Conservation (phyloP, 2,329 filamentous ascomycete species). For the Fusarium staphyleae region DNA sequence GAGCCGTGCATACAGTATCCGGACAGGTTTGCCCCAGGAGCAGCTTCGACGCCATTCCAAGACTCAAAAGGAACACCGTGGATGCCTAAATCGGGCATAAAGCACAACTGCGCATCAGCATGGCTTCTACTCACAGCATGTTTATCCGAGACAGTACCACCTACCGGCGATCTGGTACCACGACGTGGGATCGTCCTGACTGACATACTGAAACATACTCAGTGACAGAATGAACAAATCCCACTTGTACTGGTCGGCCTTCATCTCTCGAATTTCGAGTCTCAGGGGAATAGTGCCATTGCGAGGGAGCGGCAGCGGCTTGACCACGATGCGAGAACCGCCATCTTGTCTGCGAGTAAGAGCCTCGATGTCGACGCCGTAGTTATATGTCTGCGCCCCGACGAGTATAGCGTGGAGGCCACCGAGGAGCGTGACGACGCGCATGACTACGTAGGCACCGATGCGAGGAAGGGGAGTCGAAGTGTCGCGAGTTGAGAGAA, state of each 20-base stretch:
- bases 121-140: not conserved
- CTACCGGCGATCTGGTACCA: conserved; percentile 81
- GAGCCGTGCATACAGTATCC: conserved; percentile 83
- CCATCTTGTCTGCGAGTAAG: conserved; percentile 52
- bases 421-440: conserved; percentile 10
- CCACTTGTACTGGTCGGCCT: conserved; percentile 70
- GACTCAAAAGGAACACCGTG: conserved; percentile 74
- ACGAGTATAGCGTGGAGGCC: conserved; percentile 14
- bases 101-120: conserved; percentile 11
- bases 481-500: not conserved
- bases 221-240: conserved; percentile 80
- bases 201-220: conserved; percentile 72
- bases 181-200: conserved; percentile 69
- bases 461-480: not conserved
- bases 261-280: conserved; percentile 72
- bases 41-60: conserved; percentile 61
- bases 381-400: conserved; percentile 54
- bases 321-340: conserved; percentile 51
- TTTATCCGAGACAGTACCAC: conserved; percentile 36
- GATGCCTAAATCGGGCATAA: conserved; percentile 63
- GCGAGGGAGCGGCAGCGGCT: conserved; percentile 49
- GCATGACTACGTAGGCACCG: conserved; percentile 22
- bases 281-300: conserved; percentile 57
- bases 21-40: conserved; percentile 58
- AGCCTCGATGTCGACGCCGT: conserved; percentile 54